Evolutionary conservation across 306 rosid species (phyloP).

Genomic region (Spatholobus suberectus): DNA sequence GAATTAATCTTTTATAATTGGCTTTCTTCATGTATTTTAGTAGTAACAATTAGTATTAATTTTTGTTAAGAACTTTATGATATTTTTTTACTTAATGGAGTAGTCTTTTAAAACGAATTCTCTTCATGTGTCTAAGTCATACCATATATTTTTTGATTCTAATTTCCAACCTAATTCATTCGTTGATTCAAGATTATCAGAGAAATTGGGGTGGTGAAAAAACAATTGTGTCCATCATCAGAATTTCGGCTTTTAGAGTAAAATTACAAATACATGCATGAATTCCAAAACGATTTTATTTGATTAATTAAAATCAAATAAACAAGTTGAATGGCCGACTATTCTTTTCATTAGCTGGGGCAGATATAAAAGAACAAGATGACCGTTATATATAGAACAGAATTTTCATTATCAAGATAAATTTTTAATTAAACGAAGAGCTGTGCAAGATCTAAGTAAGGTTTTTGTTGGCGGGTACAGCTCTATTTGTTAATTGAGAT

Average conservation of each 20-base stretch:
- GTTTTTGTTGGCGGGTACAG: no score
- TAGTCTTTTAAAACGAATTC: no score
- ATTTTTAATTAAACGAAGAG: constrained; percentile 27
- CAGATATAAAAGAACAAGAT: background rate
- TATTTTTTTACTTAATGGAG: no score
- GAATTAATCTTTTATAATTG: no score
- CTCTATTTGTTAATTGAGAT: no score
- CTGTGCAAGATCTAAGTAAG: no score
- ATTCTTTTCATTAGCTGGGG: background rate
- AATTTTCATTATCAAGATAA: background rate
- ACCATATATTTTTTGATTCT: background rate
- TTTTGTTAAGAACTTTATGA: no score
- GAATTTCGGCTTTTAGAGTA: background rate
- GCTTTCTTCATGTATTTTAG: no score
- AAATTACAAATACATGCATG: background rate
- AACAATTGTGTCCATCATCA: background rate
- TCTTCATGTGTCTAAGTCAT: no score
- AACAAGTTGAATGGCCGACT: background rate
- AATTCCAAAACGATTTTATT: background rate
- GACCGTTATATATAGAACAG: background rate
- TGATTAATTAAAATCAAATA: no score
- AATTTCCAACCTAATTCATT: background rate
- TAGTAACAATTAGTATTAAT: no score
- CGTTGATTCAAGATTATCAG: background rate
- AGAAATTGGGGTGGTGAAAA: background rate